A percentile compares a stretch with the other conserved stretches of the same genome.
Evolutionary conservation across 208 protist species (phyloP).

Genomic region (Leishmania amazonensis): DNA sequence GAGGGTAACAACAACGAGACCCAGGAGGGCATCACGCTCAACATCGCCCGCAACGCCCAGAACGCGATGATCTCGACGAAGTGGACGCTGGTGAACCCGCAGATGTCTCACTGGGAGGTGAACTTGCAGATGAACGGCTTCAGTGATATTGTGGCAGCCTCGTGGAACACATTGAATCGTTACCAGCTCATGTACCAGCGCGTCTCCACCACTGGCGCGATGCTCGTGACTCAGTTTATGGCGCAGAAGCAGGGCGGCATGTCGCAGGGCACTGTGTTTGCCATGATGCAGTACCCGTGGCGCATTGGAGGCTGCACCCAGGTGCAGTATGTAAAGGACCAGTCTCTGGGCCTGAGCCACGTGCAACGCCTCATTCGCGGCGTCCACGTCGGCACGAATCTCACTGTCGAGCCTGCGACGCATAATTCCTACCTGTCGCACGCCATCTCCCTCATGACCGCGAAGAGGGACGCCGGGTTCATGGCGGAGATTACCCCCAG

Average conservation of each 20-base stretch:
- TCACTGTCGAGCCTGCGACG: constrained; percentile 61
- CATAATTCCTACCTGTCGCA: constrained; percentile 70
- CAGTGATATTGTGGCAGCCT: constrained; percentile 76
- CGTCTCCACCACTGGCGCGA: constrained; percentile 69
- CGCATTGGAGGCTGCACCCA: constrained; percentile 77
- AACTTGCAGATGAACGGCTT: constrained; percentile 91
- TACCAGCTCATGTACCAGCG: constrained; percentile 91
- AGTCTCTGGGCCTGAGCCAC: constrained; percentile 77
- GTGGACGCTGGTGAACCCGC: constrained; percentile 72
- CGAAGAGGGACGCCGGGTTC: constrained; percentile 62
- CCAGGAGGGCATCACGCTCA: constrained; percentile 77
- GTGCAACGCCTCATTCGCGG: constrained; percentile 82
- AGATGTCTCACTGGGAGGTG: constrained; percentile 89
- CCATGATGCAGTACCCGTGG: constrained; percentile 90
- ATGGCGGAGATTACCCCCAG: constrained; percentile 66
- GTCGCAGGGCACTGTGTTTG: constrained; percentile 79
- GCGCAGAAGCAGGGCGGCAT: constrained; percentile 85
- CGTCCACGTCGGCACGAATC: constrained; percentile 76
- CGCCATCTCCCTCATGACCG: constrained; percentile 58
- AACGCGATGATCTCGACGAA: constrained; percentile 89
- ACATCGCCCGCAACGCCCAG: constrained; percentile 72
- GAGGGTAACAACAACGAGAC: constrained; percentile 68
- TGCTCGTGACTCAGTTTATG: constrained; percentile 88
- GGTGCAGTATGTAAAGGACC: constrained; percentile 88
- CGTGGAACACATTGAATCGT: constrained; percentile 86